These are phyloP conservation scores for Ganoderma multipileum DNA, from an alignment of 1,284 basidiomycete species.

Conservation along the genomic window DNA sequence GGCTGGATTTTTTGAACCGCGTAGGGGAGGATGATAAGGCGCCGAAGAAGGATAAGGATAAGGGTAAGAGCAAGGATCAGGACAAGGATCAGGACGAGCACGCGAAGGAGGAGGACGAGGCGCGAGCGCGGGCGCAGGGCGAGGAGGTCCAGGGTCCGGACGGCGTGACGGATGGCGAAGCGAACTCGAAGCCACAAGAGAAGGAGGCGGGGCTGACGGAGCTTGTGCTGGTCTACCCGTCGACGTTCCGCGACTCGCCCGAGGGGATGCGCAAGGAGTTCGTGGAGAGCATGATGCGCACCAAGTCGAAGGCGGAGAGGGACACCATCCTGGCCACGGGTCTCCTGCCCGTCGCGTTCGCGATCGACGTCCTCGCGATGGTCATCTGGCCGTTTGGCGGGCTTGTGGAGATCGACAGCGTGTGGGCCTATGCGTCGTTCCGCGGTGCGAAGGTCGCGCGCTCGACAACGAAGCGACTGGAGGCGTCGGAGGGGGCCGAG, in stretches of 20 bases:
- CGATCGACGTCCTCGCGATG: conserved; percentile 1
- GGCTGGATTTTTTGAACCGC: conserved; percentile 2
- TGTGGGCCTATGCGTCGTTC: conserved; percentile 10
- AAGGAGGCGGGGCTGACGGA: not conserved
- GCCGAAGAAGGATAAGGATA: not conserved
- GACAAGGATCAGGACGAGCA: not conserved
- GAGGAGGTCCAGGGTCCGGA: no score
- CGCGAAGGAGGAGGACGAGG: not conserved
- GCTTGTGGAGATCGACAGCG: conserved; percentile 5
- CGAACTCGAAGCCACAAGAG: not conserved
- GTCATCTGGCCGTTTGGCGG: conserved; percentile 7
- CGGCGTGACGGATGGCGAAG: not conserved
- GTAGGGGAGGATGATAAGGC: not conserved
- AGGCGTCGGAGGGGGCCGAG: not conserved
- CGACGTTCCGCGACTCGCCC: conserved; percentile 2
- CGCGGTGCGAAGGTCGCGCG: conserved; percentile 5
- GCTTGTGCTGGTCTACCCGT: conserved; percentile 1
- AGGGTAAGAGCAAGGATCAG: not conserved
- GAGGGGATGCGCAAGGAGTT: conserved; percentile 9
- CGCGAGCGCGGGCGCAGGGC: not conserved
- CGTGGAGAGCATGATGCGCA: conserved; percentile 6
- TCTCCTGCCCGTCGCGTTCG: conserved; percentile 2
- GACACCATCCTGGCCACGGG: conserved; percentile 3
- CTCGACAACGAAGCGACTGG: conserved; percentile 1
- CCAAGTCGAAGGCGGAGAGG: conserved; percentile 8